These are phyloP conservation scores for Rhododendron molle DNA, from an alignment of 148 eudicot genomes.

Conservation along the genomic window DNA sequence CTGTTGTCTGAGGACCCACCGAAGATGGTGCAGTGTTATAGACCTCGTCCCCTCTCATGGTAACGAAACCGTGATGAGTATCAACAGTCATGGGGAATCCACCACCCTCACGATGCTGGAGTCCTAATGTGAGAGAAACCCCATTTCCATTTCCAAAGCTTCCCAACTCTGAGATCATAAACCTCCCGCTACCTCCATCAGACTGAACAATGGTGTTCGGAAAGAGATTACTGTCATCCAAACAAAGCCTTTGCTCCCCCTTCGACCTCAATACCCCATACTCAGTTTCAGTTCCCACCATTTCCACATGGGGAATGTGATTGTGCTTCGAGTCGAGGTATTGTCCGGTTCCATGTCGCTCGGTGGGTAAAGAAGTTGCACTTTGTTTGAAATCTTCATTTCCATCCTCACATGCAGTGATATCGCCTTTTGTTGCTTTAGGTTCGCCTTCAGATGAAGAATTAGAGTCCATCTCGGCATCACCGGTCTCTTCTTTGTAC, in stretches of 20 bases:
- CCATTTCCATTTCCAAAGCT: slow-evolving; percentile 16
- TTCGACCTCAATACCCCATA: slow-evolving; percentile 6
- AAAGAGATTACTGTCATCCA: slow-evolving; percentile 9
- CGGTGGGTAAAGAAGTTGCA: slow-evolving; percentile 8
- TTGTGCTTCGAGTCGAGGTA: not conserved
- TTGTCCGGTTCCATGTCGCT: not conserved
- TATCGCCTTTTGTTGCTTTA: slow-evolving; percentile 12
- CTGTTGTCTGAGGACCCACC: slow-evolving; percentile 6
- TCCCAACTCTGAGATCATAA: slow-evolving; percentile 21
- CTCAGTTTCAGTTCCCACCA: slow-evolving; percentile 9
- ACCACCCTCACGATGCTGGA: slow-evolving; percentile 25
- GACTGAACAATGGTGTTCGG: slow-evolving; percentile 7
- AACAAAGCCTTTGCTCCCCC: slow-evolving; percentile 5
- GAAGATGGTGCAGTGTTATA: slow-evolving; percentile 17
- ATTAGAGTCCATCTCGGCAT: slow-evolving; percentile 20
- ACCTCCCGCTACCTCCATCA: not conserved
- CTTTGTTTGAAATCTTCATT: slow-evolving; percentile 19
- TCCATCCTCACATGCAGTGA: slow-evolving; percentile 1
- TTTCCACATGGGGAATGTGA: slow-evolving; percentile 1
- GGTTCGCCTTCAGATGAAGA: slow-evolving; percentile 21
- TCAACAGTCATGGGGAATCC: slow-evolving; percentile 7
- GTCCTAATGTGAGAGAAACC: slow-evolving; percentile 25
- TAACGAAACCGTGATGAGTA: slow-evolving; percentile 14
- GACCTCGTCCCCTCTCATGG: slow-evolving; percentile 9
- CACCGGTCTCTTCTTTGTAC: slow-evolving; percentile 29